Conservation (phyloP, 345 rosid species). For the Cardamine chenopodiifolia region DNA sequence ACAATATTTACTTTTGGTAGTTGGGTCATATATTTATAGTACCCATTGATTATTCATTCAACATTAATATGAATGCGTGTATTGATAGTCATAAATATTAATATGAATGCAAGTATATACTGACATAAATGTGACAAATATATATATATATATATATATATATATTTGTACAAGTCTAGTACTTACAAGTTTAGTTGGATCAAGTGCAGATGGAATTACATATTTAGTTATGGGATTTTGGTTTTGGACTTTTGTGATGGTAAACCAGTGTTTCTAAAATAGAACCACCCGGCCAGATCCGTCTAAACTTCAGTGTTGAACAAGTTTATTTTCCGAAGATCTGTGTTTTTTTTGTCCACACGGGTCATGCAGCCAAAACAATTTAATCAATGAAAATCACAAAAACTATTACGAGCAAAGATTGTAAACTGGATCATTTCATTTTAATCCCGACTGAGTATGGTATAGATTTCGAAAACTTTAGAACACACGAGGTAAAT, state of each 20-base stretch:
- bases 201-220: conserved; percentile 13
- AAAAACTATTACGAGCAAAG: background rate
- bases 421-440: background rate
- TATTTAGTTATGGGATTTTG: conserved; percentile 17
- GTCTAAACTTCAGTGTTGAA: background rate
- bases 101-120: background rate
- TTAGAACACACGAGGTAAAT: background rate
- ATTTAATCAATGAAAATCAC: background rate
- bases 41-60: conserved; percentile 33
- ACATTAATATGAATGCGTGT: conserved; percentile 26
- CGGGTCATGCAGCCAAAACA: background rate
- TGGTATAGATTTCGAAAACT: background rate
- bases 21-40: conserved; percentile 42
- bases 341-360: background rate
- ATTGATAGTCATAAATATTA: conserved; percentile 24
- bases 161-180: too few relatives aligned
- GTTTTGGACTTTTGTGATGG: conserved; percentile 2
- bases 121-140: background rate
- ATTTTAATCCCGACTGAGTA: background rate
- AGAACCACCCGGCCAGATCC: conserved; percentile 1
- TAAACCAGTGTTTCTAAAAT: background rate
- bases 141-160: too few relatives aligned
- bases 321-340: background rate
- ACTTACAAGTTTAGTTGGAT: conserved; percentile 12
- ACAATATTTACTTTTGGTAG: conserved; percentile 40